These are phyloP conservation scores for Bocquillonia castaneifolia DNA, from an alignment of 441 rosid species.

Conservation along the genomic window DNA sequence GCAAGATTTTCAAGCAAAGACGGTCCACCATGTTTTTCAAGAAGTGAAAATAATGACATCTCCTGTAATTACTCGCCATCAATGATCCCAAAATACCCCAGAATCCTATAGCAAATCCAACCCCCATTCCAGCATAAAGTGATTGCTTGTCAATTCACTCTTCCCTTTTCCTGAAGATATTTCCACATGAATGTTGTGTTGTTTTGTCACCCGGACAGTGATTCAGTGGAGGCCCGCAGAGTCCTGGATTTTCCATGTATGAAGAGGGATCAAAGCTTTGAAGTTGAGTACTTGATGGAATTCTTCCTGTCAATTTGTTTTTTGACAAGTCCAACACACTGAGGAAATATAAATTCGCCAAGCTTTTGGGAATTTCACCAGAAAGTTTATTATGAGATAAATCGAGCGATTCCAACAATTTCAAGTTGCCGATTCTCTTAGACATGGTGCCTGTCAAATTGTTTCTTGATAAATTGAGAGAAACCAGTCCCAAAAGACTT, in stretches of 20 bases:
- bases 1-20: background rate
- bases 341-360: background rate
- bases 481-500: background rate
- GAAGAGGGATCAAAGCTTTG: background rate
- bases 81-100: conserved; percentile 18
- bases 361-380: background rate
- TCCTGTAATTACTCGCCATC: conserved; percentile 11
- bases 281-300: background rate
- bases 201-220: background rate
- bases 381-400: background rate
- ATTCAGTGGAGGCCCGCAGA: background rate
- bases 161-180: background rate
- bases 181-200: background rate
- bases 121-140: conserved; percentile 15
- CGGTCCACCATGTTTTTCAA: background rate
- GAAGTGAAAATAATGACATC: background rate
- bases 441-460: background rate
- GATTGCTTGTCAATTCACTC: conserved; percentile 1
- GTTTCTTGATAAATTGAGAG: background rate
- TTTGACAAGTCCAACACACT: background rate
- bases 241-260: background rate
- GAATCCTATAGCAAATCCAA: conserved; percentile 23
- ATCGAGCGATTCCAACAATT: background rate
- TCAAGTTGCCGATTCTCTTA: background rate
- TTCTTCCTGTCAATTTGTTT: background rate